Base-by-base conservation (phyloP, 108 stramenopile species). In the Parietichytrium sp. region DNA sequence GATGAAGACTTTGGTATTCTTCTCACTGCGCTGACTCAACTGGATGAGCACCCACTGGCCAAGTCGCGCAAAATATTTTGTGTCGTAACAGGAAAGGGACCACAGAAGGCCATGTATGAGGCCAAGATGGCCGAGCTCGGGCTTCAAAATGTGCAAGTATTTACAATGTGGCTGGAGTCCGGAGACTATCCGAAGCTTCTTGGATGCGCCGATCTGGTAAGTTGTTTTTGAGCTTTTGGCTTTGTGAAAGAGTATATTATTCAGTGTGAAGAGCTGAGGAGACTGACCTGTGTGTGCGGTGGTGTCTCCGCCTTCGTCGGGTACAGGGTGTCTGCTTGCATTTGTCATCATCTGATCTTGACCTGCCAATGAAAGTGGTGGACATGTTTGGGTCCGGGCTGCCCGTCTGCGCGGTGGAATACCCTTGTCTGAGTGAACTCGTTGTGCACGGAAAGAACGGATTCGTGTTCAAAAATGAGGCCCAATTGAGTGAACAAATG, bases 341-440 rank as follows among this genome's bases (percentile, higher is more conserved):
- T 84, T 95, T 95, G 12, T 96, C 95, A 7, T 98, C 97, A 12
- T 93, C 91, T 47, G 98, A 97, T 2, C 81, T 98, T 7, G 99
- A 99, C 86, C 85, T 98, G 27, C 99, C 99, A 20, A 99, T 99
- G 96, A 99, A 99, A 83, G 95, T 99, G 29, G 84, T 96, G 51
- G 99, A 99, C 88, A 91, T 95, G 90, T 98, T 94, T 87, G 99
- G 99, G 8, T 92, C 95, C 77, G 90, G 90, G 29, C 89, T 97
- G 8, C 98, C 99, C 7, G 99, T 98, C 0, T 93, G 93, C 79
- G 98, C 97, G 1, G 61, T 92, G 12, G 84, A 86, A 25, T 99
- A 95, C 85, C 85, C 89, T 13, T 95, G 94, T 79, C 81, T 99
- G 13, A 61, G 55, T 8, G 99, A 99, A 86, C 89, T 99, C 36